These are phyloP conservation scores for Solanum virginianum DNA, from an alignment of 257 asterid species.

Conservation along the genomic window DNA sequence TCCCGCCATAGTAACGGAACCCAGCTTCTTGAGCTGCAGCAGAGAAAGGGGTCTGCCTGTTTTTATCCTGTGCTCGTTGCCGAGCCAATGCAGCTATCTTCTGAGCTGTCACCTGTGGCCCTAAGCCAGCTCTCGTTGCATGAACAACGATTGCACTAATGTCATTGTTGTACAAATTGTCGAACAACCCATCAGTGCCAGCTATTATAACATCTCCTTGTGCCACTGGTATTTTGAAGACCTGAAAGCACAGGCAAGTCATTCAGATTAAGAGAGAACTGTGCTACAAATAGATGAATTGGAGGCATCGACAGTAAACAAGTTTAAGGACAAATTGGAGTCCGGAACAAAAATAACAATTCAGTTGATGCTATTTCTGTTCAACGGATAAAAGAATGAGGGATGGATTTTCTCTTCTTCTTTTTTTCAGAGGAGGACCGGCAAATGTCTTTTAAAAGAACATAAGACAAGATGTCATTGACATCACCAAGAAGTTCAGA, in stretches of 20 bases:
- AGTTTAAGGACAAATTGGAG: neutral
- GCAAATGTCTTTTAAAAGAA: neutral
- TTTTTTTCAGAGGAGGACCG: neutral
- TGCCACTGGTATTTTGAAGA: slow-evolving; percentile 72
- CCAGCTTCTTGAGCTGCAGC: slow-evolving; percentile 99
- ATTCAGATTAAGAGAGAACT: neutral
- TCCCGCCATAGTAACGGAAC: slow-evolving; percentile 84
- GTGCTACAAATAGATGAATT: neutral
- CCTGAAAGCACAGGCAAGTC: slow-evolving; percentile 35
- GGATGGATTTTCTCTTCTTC: neutral
- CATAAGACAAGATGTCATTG: neutral
- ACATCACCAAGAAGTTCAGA: neutral
- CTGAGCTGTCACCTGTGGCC: slow-evolving; percentile 91
- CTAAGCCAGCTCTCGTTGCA: slow-evolving; percentile 76
- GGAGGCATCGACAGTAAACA: neutral
- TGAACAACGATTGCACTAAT: slow-evolving; percentile 79
- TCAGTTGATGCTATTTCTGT: neutral
- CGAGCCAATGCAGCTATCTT: slow-evolving; percentile 86
- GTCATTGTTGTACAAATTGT: slow-evolving; percentile 82
- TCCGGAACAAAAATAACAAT: neutral
- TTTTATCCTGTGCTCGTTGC: slow-evolving; percentile 78
- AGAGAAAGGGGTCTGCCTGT: slow-evolving; percentile 94
- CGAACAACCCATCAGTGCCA: slow-evolving; percentile 95
- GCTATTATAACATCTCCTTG: slow-evolving; percentile 93
- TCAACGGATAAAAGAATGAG: neutral